phyloP scores from a whole-genome alignment of 1,284 basidiomycete species.

The Austroboletus novae-zelandiae region DNA sequence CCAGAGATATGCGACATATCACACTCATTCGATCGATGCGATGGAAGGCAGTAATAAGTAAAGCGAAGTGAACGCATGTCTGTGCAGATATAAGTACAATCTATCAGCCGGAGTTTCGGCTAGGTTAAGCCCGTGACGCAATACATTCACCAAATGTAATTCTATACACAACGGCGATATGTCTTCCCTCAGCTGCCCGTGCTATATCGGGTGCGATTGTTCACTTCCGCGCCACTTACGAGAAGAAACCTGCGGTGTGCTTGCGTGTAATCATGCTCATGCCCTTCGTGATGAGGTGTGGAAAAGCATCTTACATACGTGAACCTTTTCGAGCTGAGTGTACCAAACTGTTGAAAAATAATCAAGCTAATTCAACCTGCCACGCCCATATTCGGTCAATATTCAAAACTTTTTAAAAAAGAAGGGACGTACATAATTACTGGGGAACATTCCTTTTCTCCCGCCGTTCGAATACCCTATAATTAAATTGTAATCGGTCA shows the following conservation, averaged over 20 bases:
- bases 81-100: not conserved
- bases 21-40: constrained; percentile 1
- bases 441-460: constrained; percentile 76
- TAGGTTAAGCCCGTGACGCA: constrained; percentile 22
- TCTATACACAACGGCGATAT: constrained; percentile 18
- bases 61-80: constrained; percentile 4
- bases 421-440: constrained; percentile 68
- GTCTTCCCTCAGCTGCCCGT: constrained; percentile 12
- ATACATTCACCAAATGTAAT: constrained; percentile 24
- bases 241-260: constrained; percentile 22
- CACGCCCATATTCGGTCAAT: constrained; percentile 21
- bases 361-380: constrained; percentile 30
- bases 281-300: constrained; percentile 15
- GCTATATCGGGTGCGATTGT: constrained; percentile 16
- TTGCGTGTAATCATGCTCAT: constrained; percentile 16
- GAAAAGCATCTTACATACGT: constrained; percentile 28
- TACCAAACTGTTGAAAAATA: not conserved
- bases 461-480: constrained; percentile 59
- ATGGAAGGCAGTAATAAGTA: not conserved
- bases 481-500: constrained; percentile 25
- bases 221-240: constrained; percentile 35
- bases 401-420: constrained; percentile 2
- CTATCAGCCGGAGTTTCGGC: constrained; percentile 14
- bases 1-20: not conserved
- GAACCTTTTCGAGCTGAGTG: constrained; percentile 14